Conservation (phyloP, 495 filamentous ascomycete species). For the Penicillium cinerascens region DNA sequence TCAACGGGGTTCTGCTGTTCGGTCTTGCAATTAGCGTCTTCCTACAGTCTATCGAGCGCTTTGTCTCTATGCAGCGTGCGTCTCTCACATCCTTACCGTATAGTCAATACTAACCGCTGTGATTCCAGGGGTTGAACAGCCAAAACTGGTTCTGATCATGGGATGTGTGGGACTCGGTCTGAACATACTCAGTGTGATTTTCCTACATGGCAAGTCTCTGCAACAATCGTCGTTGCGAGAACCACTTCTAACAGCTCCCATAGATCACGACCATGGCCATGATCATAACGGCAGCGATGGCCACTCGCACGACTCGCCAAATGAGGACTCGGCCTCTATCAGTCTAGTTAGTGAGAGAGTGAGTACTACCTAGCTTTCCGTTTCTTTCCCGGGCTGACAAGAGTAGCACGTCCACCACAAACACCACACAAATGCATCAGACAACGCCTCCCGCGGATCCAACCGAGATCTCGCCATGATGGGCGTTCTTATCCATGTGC, state of each 20-base stretch:
- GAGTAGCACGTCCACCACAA: slow-evolving; percentile 9
- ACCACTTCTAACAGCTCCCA: not conserved
- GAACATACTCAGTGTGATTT: slow-evolving; percentile 70
- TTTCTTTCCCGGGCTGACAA: no score
- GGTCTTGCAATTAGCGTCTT: slow-evolving; percentile 91
- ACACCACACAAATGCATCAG: slow-evolving; percentile 1
- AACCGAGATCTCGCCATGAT: slow-evolving; percentile 39
- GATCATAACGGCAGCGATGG: slow-evolving; percentile 11
- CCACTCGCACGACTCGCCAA: not conserved
- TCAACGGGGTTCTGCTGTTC: slow-evolving; percentile 89
- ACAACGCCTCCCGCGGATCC: not conserved
- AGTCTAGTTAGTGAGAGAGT: slow-evolving; percentile 7
- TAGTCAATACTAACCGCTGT: slow-evolving; percentile 6
- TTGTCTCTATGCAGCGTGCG: slow-evolving; percentile 52
- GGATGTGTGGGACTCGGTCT: slow-evolving; percentile 73
- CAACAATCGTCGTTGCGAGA: not conserved
- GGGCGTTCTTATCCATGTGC: slow-evolving; percentile 47
- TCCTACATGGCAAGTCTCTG: slow-evolving; percentile 62
- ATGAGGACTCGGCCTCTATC: not conserved
- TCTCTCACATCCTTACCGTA: not conserved
- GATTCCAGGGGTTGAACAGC: slow-evolving; percentile 58
- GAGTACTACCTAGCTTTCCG: not conserved
- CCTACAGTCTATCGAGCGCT: slow-evolving; percentile 80
- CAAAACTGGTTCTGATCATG: slow-evolving; percentile 70
- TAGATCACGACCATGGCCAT: slow-evolving; percentile 16